phyloP scores from a whole-genome alignment of 176 grass and related monocot species.

The Aegilops umbellulata region DNA sequence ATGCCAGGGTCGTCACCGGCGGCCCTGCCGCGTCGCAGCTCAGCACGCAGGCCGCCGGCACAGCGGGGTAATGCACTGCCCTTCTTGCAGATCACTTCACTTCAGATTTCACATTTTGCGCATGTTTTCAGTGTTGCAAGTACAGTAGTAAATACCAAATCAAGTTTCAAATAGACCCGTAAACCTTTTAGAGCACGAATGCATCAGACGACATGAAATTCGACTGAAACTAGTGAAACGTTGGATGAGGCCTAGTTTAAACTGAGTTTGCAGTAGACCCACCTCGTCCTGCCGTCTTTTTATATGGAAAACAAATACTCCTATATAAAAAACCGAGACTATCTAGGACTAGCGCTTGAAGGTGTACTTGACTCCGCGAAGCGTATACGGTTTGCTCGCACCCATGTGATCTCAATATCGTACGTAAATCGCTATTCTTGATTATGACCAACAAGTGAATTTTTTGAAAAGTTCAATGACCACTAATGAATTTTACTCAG shows the following conservation, averaged over 20 bases:
- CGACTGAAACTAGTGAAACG: not conserved
- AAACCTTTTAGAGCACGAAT: not conserved
- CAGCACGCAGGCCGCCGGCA: slow-evolving; percentile 76
- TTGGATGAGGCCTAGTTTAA: not conserved
- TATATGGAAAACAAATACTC: not conserved
- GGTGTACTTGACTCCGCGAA: too few species aligned
- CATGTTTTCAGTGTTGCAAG: not conserved
- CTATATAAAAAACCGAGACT: too few species aligned
- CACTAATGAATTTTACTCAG: too few species aligned
- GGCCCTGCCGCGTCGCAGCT: slow-evolving; percentile 52
- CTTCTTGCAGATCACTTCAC: not conserved
- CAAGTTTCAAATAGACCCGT: not conserved
- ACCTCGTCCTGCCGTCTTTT: not conserved
- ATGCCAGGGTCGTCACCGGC: slow-evolving; percentile 49
- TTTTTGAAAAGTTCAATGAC: too few species aligned
- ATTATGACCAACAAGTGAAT: too few species aligned
- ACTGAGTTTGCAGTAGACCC: too few species aligned
- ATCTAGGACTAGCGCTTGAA: too few species aligned
- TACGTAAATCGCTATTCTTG: too few species aligned
- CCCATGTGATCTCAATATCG: too few species aligned
- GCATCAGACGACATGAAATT: not conserved
- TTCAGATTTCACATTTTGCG: not conserved
- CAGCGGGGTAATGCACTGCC: slow-evolving; percentile 51
- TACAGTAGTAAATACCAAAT: too few species aligned
- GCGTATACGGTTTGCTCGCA: too few species aligned